These are phyloP conservation scores for Keqinozyma sinolaborantium DNA, from an alignment of 1,139 yeast genomes.

Conservation along the genomic window DNA sequence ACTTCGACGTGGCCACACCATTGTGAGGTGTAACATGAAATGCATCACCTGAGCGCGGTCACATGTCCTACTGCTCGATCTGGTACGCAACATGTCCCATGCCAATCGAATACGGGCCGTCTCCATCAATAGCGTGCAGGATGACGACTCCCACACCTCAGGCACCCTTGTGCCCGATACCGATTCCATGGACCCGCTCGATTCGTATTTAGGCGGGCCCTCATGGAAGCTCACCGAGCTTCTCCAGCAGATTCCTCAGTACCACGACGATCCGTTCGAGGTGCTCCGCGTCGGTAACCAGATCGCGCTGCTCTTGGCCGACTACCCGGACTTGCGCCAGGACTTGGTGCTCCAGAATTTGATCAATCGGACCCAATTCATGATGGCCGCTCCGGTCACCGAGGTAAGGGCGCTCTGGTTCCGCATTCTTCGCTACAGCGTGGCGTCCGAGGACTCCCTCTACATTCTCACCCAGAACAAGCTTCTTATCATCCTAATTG, in stretches of 20 bases:
- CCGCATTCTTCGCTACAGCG: slow-evolving; percentile 64
- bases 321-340: slow-evolving; percentile 58
- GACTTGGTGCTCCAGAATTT: slow-evolving; percentile 66
- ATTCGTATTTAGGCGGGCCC: slow-evolving; percentile 2
- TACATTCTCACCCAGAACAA: slow-evolving; percentile 43
- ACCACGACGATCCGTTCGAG: slow-evolving; percentile 3
- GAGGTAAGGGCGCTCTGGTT: slow-evolving; percentile 76
- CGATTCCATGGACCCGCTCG: not conserved
- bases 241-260: slow-evolving; percentile 10
- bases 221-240: slow-evolving; percentile 13
- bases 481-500: slow-evolving; percentile 60
- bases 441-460: slow-evolving; percentile 53
- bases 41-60: no score
- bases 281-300: slow-evolving; percentile 57
- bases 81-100: not conserved
- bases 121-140: not conserved
- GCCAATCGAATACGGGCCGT: not conserved
- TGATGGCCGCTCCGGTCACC: slow-evolving; percentile 55
- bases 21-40: no score
- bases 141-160: not conserved
- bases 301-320: slow-evolving; percentile 52
- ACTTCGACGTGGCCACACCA: no score
- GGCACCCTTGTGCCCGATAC: not conserved
- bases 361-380: slow-evolving; percentile 54
- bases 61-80: no score